These are phyloP conservation scores for Fusarium multiceps DNA, from an alignment of 2,329 filamentous ascomycete species.

Conservation along the genomic window DNA sequence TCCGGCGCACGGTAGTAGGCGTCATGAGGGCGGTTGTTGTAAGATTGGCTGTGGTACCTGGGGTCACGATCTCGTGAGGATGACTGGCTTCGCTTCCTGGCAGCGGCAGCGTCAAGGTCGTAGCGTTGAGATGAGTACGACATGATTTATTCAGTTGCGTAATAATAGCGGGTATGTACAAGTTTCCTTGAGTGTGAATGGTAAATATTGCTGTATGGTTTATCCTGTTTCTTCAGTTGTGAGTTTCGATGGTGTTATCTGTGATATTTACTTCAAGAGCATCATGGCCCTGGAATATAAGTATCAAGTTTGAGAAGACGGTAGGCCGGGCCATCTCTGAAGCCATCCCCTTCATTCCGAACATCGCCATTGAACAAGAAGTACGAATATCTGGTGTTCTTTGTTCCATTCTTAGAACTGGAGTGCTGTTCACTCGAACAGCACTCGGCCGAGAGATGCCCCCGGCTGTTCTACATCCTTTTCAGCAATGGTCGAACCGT, in stretches of 20 bases:
- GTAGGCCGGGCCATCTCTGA: neutral
- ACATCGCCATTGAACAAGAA: neutral
- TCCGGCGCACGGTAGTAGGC: neutral
- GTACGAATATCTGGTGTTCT: neutral
- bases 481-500: neutral
- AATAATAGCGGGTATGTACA: conserved; percentile 6
- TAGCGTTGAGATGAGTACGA: conserved; percentile 18
- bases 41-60: neutral
- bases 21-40: neutral
- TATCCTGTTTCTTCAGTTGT: neutral
- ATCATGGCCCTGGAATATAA: neutral
- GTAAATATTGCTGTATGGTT: neutral
- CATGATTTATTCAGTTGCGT: conserved; percentile 19
- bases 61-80: neutral
- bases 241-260: neutral
- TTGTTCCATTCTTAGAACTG: neutral
- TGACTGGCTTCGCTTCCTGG: conserved; percentile 5
- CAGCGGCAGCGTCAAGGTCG: conserved; percentile 7
- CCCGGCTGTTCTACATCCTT: neutral
- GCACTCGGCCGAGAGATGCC: neutral
- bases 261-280: neutral
- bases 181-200: neutral
- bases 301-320: neutral
- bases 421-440: conserved; percentile 14
- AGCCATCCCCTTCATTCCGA: neutral